Base-by-base conservation (phyloP, 805 yeast genomes). In the Candida maesae region DNA sequence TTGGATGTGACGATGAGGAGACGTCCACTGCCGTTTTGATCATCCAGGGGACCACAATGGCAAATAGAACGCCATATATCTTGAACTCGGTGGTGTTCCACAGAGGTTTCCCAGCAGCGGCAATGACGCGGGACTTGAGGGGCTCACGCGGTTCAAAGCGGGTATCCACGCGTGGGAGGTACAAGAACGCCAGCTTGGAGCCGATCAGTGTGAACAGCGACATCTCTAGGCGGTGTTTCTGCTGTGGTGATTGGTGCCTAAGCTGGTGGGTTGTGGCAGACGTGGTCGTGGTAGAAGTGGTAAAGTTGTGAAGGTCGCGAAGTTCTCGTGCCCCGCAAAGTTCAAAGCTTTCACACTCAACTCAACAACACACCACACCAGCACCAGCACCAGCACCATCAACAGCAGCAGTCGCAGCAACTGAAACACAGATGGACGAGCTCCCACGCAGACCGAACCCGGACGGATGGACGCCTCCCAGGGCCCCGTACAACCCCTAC, bases 61-160 rank as follows among this genome's bases (percentile, higher is more conserved):
- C 63, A 59, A 88, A 85, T 5, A 76, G 75, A 15, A 78, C 47
- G 36, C 74, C 65, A 57, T 93, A 91, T 26, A 88, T 44, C 46
- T 67, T 74, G 64, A 85, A 91, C 63, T 93, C 98, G 16, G 65
- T 47, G 0, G 95, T 81, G 17, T 60, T 51, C 98, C 98, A 93
- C 54, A 78, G 71, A 3, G 90, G 70, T 14, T 50, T 18, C 18
- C 49, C 39, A 2, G 47, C 47, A 2, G 40, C 26, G 18, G 44
- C 44, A 9, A 43, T 39, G 39, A 38, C 43, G 8, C 36, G 40
- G n/a, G 46, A 41, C 27, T 42, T 38, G 17, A 25, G 36, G 9
- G 44, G 45, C 20, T 30, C 39, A 2, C 39, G 39, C 3, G 51
- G 49, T 21, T 51, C 58, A 11, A 73, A 56, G 20, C 76, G 63